A percentile compares a stretch with the other conserved stretches of the same genome.
Evolutionary conservation across 345 rosid genomes (phyloP).

Genomic region (Eucalyptus globulus): DNA sequence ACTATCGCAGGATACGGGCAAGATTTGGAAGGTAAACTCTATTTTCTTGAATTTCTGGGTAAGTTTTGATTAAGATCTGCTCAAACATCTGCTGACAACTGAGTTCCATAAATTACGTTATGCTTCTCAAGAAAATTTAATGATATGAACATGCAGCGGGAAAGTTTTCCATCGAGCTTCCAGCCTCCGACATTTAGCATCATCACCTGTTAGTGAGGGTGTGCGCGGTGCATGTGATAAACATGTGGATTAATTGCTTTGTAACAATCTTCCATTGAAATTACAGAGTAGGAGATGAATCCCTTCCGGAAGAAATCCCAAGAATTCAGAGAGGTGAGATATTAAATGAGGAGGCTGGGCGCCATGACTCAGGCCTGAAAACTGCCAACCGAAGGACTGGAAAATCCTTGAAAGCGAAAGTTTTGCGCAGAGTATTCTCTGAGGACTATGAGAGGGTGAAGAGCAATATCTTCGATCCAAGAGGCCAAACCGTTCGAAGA

Average conservation of each 20-base stretch:
- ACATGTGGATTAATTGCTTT: background rate
- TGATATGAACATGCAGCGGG: background rate
- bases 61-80: background rate
- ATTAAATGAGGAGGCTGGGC: conserved; percentile 1
- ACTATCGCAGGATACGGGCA: background rate
- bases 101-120: background rate
- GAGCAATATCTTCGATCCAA: conserved; percentile 21
- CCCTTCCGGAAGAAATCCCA: background rate
- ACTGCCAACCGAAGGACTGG: background rate
- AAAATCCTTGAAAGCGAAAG: background rate
- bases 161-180: background rate
- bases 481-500: conserved; percentile 13
- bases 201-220: background rate
- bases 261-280: background rate
- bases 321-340: background rate
- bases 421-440: background rate
- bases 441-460: conserved; percentile 6
- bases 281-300: background rate
- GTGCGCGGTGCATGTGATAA: background rate
- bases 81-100: background rate
- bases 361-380: background rate
- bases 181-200: background rate
- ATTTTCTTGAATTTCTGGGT: background rate
- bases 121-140: background rate
- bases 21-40: background rate